These are phyloP conservation scores for Penicillium sp. DNA, from an alignment of 2,329 filamentous ascomycete genomes.

Conservation along the genomic window DNA sequence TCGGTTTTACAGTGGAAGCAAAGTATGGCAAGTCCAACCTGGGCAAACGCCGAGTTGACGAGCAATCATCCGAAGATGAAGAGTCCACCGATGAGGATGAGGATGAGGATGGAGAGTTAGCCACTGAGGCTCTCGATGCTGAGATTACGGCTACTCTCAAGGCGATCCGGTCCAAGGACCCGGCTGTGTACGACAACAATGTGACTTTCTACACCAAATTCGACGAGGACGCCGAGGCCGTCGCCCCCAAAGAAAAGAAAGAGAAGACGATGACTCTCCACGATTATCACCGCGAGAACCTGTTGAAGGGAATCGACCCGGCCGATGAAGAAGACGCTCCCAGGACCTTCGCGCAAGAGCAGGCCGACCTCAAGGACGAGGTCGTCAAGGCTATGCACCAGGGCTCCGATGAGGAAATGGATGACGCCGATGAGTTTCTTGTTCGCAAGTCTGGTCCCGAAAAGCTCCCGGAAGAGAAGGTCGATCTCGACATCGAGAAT, in stretches of 20 bases:
- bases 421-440: constrained; percentile 73
- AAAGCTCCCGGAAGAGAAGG: constrained; percentile 46
- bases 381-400: constrained; percentile 82
- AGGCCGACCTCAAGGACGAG: constrained; percentile 77
- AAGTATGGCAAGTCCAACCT: constrained; percentile 67
- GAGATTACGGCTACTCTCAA: constrained; percentile 86
- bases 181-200: constrained; percentile 81
- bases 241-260: constrained; percentile 57
- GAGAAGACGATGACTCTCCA: constrained; percentile 83
- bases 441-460: constrained; percentile 67
- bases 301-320: constrained; percentile 73
- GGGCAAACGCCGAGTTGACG: constrained; percentile 42
- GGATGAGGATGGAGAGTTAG: constrained; percentile 87
- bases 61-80: constrained; percentile 61
- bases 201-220: constrained; percentile 75
- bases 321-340: constrained; percentile 57
- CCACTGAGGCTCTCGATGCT: constrained; percentile 80
- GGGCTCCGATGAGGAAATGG: constrained; percentile 55
- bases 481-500: constrained; percentile 69
- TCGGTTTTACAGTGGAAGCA: constrained; percentile 72
- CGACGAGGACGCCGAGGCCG: constrained; percentile 55
- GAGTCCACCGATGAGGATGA: constrained; percentile 79
- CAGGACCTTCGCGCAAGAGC: constrained; percentile 84
- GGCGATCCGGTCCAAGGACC: constrained; percentile 89
- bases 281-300: constrained; percentile 90